Conservation (phyloP, 257 asterid genomes). For the Penstemon eatonii region DNA sequence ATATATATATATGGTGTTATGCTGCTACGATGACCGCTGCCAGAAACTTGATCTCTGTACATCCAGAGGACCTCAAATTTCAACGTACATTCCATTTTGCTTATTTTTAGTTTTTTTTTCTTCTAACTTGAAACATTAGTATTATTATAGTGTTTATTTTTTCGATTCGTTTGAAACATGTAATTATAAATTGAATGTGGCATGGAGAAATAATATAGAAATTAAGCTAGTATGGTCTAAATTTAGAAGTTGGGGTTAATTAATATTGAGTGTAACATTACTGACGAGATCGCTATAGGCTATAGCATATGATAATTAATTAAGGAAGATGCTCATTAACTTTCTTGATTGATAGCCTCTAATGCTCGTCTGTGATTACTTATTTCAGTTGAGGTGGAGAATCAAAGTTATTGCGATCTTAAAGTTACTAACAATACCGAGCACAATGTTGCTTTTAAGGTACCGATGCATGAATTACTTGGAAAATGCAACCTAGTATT, state of each 20-base stretch:
- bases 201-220: too few species aligned
- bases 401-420: conserved; percentile 79
- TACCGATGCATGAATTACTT: conserved; percentile 16
- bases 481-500: not conserved
- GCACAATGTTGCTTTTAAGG: conserved; percentile 81
- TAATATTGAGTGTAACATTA: too few species aligned
- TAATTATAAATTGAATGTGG: too few species aligned
- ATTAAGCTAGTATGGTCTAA: too few species aligned
- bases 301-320: too few species aligned
- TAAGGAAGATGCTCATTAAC: too few species aligned
- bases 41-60: conserved; percentile 54
- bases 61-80: conserved; percentile 75
- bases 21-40: conserved; percentile 45
- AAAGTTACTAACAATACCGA: conserved; percentile 77
- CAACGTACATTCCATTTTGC: conserved; percentile 43
- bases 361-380: not conserved
- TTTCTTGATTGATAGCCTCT: too few species aligned
- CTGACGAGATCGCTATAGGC: too few species aligned
- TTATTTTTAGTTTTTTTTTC: not conserved
- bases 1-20: not conserved
- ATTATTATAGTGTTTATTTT: not conserved
- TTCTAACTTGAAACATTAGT: not conserved
- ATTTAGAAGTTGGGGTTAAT: too few species aligned
- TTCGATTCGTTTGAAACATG: not conserved
- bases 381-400: conserved; percentile 72